These are phyloP conservation scores for Dioscorea dumetorum DNA, from an alignment of 106 monocot genomes.

Conservation along the genomic window DNA sequence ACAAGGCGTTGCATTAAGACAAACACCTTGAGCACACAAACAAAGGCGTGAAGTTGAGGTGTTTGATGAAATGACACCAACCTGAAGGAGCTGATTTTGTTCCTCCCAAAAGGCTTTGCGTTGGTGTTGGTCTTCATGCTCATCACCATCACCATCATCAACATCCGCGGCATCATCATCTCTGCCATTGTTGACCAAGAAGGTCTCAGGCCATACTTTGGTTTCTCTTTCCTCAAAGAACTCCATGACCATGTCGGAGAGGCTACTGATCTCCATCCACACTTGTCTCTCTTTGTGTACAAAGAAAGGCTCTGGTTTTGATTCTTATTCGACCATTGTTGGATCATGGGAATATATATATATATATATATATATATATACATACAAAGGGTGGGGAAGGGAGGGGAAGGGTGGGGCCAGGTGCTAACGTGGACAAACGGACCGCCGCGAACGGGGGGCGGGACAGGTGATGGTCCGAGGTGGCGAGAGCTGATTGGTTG, in stretches of 20 bases:
- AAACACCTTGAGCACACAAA: neutral
- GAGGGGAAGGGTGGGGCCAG: neutral
- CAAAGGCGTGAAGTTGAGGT: too few relatives aligned
- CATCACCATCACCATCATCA: neutral
- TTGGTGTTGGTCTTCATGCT: too few relatives aligned
- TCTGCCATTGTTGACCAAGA: neutral
- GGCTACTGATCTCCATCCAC: slow-evolving; percentile 18
- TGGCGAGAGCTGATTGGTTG: neutral
- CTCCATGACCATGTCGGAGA: slow-evolving; percentile 39
- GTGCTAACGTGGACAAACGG: slow-evolving; percentile 4
- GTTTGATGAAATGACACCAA: slow-evolving; percentile 7
- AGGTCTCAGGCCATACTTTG: neutral
- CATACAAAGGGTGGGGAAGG: neutral
- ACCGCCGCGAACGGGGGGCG: slow-evolving; percentile 1
- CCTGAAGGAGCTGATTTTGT: slow-evolving; percentile 50
- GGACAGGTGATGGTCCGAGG: neutral
- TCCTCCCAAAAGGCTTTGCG: slow-evolving; percentile 55
- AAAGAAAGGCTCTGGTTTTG: too few relatives aligned
- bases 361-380: too few relatives aligned
- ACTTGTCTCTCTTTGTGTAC: too few relatives aligned
- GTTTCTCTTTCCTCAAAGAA: slow-evolving; percentile 42
- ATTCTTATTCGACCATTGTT: too few relatives aligned
- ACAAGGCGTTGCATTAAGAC: neutral
- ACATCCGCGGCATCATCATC: slow-evolving; percentile 16
- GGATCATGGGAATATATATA: neutral